Evolutionary conservation across 805 yeast genomes (phyloP), one percentile per base, ranked within the genome.

Genomic region (Wickerhamomyces sydowiorum): DNA sequence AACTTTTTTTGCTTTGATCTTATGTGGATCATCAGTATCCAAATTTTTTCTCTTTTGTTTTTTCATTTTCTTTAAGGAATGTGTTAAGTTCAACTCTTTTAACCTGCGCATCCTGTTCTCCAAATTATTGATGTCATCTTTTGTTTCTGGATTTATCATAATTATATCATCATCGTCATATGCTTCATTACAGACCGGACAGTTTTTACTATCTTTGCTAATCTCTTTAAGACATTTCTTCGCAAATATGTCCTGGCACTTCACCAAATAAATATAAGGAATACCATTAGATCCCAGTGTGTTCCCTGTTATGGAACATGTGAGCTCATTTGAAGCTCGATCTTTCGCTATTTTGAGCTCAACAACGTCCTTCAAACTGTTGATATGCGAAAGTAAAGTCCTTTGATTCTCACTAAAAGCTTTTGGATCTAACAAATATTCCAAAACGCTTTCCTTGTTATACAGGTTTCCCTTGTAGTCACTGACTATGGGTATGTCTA

Each of bases 401-500:
- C 46, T 51, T 42, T 56, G 67, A 23, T 48, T 53, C 15, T 42
- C 51, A 32, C 48, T 43, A 38, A 59, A 50, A 25, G 52, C 52
- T 20, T 61, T 64, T 30, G 57, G 57, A 12, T 66, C 62, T 3
- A 84, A 48, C 5, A 88, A 55, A 55, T 72, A 68, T 51, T 82
- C 82, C 7, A 88, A 53, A 0, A 85, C 57, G 23, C 79, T 61
- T 43, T 79, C 85, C 46, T 84, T 85, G 48, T 81, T 76, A 59
- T 72, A 84, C 5, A 88, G 53, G 24, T 66, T 56, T 0, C 96
- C 96, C 38, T 64, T 64, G 54, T 69, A 80, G 59, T 88, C 96
- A 27, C 86, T 73, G 2, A 83, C 82, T 2, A 86, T 62, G 0
- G 82, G 83, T 5, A 52, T 53, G n/a, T 51, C 47, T 17, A 86